Percentiles rank a stretch among this genome's conserved stretches.
These are phyloP conservation scores for Ophiobolus disseminans DNA, from an alignment of 2,329 filamentous ascomycete species.

Conservation along the genomic window DNA sequence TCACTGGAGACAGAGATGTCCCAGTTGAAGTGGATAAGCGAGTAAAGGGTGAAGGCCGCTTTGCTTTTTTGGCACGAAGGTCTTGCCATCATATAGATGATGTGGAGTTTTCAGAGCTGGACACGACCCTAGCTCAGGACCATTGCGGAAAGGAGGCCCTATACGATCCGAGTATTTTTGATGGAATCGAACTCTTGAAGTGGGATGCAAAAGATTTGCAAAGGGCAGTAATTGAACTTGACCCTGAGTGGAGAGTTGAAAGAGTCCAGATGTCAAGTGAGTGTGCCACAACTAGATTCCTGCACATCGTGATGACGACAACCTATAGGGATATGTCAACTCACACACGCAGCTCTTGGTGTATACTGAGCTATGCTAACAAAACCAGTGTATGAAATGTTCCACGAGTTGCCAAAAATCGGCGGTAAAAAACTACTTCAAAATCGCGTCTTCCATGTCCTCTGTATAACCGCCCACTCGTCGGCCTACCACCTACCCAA, in stretches of 20 bases:
- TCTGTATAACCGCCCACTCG: slow-evolving; percentile 63
- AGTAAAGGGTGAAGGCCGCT: slow-evolving; percentile 38
- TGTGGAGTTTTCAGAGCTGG: slow-evolving; percentile 69
- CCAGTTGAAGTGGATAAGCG: slow-evolving; percentile 23
- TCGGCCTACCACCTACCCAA: slow-evolving; percentile 12
- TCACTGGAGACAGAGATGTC: neutral
- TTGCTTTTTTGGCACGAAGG: slow-evolving; percentile 69
- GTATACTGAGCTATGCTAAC: neutral
- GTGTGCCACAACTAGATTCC: slow-evolving; percentile 18
- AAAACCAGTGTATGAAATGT: slow-evolving; percentile 67
- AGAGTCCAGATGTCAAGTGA: slow-evolving; percentile 49
- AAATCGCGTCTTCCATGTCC: slow-evolving; percentile 70
- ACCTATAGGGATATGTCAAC: too few relatives aligned
- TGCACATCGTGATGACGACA: neutral
- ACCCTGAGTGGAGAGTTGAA: slow-evolving; percentile 20
- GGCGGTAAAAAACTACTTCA: slow-evolving; percentile 58
- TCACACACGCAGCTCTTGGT: too few relatives aligned
- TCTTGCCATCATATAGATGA: slow-evolving; percentile 58
- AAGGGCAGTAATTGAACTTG: slow-evolving; percentile 30
- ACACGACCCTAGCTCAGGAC: slow-evolving; percentile 63
- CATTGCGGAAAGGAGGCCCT: slow-evolving; percentile 64
- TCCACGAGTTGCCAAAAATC: slow-evolving; percentile 62
- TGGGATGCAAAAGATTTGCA: slow-evolving; percentile 50
- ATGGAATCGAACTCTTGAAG: slow-evolving; percentile 52
- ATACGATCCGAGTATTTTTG: slow-evolving; percentile 65